Base-by-base conservation (phyloP, 306 rosid species). In the Quillaja saponaria region DNA sequence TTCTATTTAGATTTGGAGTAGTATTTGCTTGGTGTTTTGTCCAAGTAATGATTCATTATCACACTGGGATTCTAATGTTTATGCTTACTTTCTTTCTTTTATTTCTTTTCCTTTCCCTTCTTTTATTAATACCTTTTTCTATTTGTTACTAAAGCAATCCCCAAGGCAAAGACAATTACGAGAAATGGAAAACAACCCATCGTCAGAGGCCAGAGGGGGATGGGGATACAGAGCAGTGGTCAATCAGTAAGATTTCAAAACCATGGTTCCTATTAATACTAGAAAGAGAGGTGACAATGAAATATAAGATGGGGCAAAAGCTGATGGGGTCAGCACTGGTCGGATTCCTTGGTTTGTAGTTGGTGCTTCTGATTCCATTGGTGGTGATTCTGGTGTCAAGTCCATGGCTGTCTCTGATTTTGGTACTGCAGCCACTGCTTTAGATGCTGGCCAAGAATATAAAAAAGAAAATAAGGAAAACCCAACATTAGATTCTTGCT, bases 261-360 rank as follows among this genome's bases (percentile, higher is more conserved):
- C 35, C 51, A 71, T 9, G 42, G 67, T 7, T 63, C 63, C 82
- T 13, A 74, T 3, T 45, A 69, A 13, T 25, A 72, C 18, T 20
- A 63, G 49, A 9, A 66, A 44, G 34, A 67, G 51, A 63, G 73
- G 49, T 38, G 79, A 62, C 8, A 66, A 63, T 15, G 66, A 64
- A 54, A 63, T 57, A 61, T n/a, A 20, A 14, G 84, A 60, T 21
- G 50, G 49, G 58, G 64, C 45, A 48, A 84, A 75, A 2, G 78
- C 28, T 0, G 74, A 42, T 20, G 87, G 78, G 25, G 63, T 77
- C 46, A 77, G 65, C 34, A 70, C 63, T 37, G 81, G 74, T 58
- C 73, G 64, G 5, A 74, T 76, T 39, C 67, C 53, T 10, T 79
- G 31, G 61, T 53, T 48, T 44, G 7, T 21, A 14, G 80, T 40